These are phyloP conservation scores for Neospermospora avenae DNA, from an alignment of 2,329 filamentous ascomycete genomes.

Conservation along the genomic window DNA sequence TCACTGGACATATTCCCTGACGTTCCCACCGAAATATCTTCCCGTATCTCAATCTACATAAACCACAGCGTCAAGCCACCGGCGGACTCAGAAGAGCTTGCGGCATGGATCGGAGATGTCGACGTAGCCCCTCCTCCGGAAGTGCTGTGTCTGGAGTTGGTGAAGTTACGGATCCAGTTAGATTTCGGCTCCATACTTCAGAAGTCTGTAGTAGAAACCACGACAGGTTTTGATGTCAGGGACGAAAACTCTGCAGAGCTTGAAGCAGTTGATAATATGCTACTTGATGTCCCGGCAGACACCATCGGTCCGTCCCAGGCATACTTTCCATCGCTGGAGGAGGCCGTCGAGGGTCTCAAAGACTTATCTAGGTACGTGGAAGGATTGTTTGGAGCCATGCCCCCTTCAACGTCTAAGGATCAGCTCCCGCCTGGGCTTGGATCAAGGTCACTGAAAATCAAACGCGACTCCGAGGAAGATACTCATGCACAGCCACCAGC, in stretches of 20 bases:
- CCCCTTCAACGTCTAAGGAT: background rate
- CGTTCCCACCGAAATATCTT: background rate
- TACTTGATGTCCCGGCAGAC: background rate
- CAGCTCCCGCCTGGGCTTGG: background rate
- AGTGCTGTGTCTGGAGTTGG: slow-evolving; percentile 20
- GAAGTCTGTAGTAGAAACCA: background rate
- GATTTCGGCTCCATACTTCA: slow-evolving; percentile 12
- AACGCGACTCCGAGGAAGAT: background rate
- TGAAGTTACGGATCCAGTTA: slow-evolving; percentile 24
- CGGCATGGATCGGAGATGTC: slow-evolving; percentile 12
- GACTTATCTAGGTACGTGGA: background rate
- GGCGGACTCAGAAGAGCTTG: background rate
- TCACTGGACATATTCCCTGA: slow-evolving; percentile 13
- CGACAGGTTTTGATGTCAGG: background rate
- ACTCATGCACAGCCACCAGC: background rate
- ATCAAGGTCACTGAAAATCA: too few species aligned
- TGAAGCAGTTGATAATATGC: background rate
- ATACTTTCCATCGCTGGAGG: background rate
- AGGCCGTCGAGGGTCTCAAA: background rate
- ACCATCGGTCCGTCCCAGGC: background rate
- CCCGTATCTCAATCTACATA: slow-evolving; percentile 23
- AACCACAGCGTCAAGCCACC: slow-evolving; percentile 2
- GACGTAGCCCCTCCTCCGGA: slow-evolving; percentile 22
- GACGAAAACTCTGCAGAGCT: background rate
- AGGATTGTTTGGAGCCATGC: background rate